Evolutionary conservation across 306 rosid species (phyloP).

Genomic region (Oxytropis ochrocephala): DNA sequence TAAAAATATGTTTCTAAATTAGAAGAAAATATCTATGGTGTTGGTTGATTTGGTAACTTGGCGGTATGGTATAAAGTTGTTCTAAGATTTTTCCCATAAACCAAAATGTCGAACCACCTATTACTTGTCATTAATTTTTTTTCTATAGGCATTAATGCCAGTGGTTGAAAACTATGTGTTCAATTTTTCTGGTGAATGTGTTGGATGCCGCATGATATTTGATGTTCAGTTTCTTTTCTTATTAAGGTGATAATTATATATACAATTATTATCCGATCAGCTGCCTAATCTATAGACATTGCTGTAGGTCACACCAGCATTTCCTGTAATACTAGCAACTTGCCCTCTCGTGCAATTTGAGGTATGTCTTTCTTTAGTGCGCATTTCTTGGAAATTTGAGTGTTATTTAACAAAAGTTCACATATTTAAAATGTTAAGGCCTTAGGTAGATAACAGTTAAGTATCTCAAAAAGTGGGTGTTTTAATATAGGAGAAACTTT

Average conservation of each 20-base stretch:
- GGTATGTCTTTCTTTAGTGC: constrained; percentile 38
- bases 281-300: constrained; percentile 31
- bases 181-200: background rate
- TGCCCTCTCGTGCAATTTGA: constrained; percentile 81
- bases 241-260: background rate
- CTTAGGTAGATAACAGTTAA: background rate
- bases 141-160: background rate
- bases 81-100: background rate
- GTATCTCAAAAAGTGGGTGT: constrained; percentile 5
- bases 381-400: constrained; percentile 10
- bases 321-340: constrained; percentile 67
- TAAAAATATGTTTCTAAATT: background rate
- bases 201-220: constrained; percentile 10
- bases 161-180: background rate
- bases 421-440: constrained; percentile 9
- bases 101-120: background rate
- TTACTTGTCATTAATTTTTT: background rate
- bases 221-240: constrained; percentile 1
- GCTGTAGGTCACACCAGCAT: constrained; percentile 84
- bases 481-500: background rate
- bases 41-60: background rate
- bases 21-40: background rate
- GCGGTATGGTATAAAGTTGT: background rate
- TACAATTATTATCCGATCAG: constrained; percentile 1
- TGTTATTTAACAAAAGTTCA: background rate